Evolutionary conservation across 495 filamentous ascomycete genomes (phyloP).

Genomic region (Tuber melanosporum): DNA sequence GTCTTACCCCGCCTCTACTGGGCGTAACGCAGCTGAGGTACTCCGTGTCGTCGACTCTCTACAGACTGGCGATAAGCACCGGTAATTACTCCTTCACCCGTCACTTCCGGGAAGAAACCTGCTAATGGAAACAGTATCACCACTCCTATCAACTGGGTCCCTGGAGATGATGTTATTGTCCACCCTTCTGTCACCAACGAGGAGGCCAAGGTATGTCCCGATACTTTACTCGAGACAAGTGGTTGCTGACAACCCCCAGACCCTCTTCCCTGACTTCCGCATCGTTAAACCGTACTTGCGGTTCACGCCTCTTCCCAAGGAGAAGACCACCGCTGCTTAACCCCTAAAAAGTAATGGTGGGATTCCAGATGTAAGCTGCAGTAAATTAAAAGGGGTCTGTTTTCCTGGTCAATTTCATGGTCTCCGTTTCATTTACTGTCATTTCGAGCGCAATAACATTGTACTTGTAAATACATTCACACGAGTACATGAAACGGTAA

Average conservation of each 20-base stretch:
- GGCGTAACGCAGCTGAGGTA: constrained; percentile 93
- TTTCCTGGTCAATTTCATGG: not conserved
- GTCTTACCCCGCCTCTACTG: constrained; percentile 93
- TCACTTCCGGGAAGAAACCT: constrained; percentile 4
- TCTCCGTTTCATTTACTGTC: not conserved
- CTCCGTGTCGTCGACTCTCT: constrained; percentile 92
- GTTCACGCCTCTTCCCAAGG: constrained; percentile 61
- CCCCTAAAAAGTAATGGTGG: not conserved
- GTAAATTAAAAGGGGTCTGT: constrained; percentile 13
- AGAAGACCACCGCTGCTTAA: constrained; percentile 45
- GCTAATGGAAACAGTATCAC: constrained; percentile 55
- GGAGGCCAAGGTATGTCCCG: constrained; percentile 56
- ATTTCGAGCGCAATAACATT: not conserved
- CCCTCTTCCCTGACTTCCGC: constrained; percentile 83
- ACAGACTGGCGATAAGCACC: constrained; percentile 93
- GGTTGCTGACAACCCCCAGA: constrained; percentile 36
- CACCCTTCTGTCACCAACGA: constrained; percentile 81
- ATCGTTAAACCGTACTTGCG: constrained; percentile 89
- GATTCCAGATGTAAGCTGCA: not conserved
- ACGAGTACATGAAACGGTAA: not conserved
- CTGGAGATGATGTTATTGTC: constrained; percentile 91
- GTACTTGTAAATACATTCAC: not conserved
- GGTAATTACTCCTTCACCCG: constrained; percentile 16
- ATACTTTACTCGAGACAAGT: constrained; percentile 7
- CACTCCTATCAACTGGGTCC: constrained; percentile 87